These are phyloP conservation scores for Hemisphaericaspora nanyangensis DNA, from an alignment of 805 yeast genomes.

Conservation along the genomic window DNA sequence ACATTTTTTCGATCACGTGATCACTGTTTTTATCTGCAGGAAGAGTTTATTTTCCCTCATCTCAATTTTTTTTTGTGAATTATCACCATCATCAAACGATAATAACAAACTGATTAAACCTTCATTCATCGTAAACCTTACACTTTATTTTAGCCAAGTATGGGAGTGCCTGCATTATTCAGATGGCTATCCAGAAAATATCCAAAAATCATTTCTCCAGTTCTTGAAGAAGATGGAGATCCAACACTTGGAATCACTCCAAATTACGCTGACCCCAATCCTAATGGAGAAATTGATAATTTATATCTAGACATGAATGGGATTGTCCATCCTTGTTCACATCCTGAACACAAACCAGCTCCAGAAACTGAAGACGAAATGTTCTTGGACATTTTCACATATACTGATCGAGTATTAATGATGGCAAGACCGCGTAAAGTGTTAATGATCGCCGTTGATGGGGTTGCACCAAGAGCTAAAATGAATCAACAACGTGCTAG, in stretches of 20 bases:
- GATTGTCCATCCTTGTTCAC: constrained; percentile 98
- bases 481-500: constrained; percentile 97
- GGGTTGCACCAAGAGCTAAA: constrained; percentile 97
- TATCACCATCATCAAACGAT: too few relatives aligned
- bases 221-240: constrained; percentile 70
- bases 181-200: constrained; percentile 93
- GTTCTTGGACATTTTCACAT: constrained; percentile 89
- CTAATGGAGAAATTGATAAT: constrained; percentile 94
- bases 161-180: constrained; percentile 98
- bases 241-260: constrained; percentile 67
- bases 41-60: too few relatives aligned
- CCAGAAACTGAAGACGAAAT: constrained; percentile 97
- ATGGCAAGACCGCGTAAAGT: constrained; percentile 96
- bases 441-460: constrained; percentile 94
- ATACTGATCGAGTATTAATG: constrained; percentile 85
- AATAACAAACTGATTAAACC: too few relatives aligned
- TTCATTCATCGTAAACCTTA: too few relatives aligned
- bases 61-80: too few relatives aligned
- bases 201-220: constrained; percentile 92
- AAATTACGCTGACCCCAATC: constrained; percentile 71
- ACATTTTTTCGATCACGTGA: too few relatives aligned
- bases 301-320: constrained; percentile 97
- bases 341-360: constrained; percentile 93
- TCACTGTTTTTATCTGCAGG: too few relatives aligned
- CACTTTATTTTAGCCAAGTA: too few relatives aligned